Evolutionary conservation across 352 stramenopile species (phyloP).

Genomic region (Phytophthora constricta): DNA sequence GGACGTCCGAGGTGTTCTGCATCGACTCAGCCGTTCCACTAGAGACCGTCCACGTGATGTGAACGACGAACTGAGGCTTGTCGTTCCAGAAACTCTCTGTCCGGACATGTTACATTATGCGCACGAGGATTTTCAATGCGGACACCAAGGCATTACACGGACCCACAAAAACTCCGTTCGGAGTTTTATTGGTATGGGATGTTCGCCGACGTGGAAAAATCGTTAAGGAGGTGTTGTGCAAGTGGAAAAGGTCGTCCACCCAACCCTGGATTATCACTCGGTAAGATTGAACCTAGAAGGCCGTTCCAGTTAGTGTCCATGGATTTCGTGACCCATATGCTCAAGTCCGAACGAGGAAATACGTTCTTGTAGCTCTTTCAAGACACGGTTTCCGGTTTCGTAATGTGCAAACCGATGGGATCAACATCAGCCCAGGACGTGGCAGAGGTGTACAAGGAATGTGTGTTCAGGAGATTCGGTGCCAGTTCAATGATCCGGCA

Average conservation of each 20-base stretch:
- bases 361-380: not conserved
- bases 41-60: not conserved
- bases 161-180: not conserved
- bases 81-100: not conserved
- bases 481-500: not conserved
- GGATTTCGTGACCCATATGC: not conserved
- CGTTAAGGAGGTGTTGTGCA: not conserved
- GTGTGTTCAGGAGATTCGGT: not conserved
- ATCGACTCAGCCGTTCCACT: not conserved
- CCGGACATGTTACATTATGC: not conserved
- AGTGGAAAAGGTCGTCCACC: not conserved
- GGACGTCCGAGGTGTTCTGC: not conserved
- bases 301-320: not conserved
- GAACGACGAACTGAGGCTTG: not conserved
- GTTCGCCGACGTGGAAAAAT: not conserved
- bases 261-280: not conserved
- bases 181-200: slow-evolving; percentile 1
- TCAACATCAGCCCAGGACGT: not conserved
- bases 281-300: too few relatives aligned
- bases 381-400: not conserved
- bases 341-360: not conserved
- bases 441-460: not conserved
- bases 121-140: not conserved
- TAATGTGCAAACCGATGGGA: not conserved
- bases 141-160: not conserved